Conservation (phyloP, 495 filamentous ascomycete species). For the Corynascus novoguineensis region DNA sequence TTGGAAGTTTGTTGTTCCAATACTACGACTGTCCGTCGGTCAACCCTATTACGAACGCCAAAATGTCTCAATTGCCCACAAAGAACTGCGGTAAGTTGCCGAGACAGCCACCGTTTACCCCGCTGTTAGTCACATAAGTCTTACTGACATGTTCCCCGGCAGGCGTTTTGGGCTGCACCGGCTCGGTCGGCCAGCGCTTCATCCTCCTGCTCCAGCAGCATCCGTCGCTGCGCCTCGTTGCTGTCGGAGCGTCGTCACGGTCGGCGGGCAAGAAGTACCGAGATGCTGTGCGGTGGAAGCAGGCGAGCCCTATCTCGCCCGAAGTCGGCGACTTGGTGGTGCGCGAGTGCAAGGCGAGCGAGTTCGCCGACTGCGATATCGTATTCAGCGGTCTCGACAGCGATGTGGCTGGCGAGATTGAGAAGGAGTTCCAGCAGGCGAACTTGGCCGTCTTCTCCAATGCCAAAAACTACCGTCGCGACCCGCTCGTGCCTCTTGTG, state of each 20-base stretch:
- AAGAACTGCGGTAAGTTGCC: constrained; percentile 48
- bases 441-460: constrained; percentile 82
- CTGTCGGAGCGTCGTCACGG: constrained; percentile 71
- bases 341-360: constrained; percentile 64
- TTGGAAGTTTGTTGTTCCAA: background rate
- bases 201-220: constrained; percentile 76
- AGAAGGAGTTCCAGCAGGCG: constrained; percentile 72
- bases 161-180: constrained; percentile 68
- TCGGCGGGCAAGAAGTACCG: constrained; percentile 79
- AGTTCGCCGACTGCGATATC: constrained; percentile 80
- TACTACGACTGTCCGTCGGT: background rate
- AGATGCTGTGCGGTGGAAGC: constrained; percentile 82
- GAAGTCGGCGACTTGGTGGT: constrained; percentile 63
- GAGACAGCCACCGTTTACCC: background rate
- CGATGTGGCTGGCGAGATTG: constrained; percentile 75
- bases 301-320: constrained; percentile 64
- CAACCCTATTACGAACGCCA: background rate
- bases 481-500: constrained; percentile 76
- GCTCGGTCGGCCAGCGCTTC: constrained; percentile 81
- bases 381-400: constrained; percentile 84
- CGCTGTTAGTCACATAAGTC: background rate
- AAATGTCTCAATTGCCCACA: constrained; percentile 42
- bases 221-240: constrained; percentile 67
- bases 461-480: constrained; percentile 81
- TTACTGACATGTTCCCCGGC: constrained; percentile 13